phyloP scores from a whole-genome alignment of 768 basidiomycete genomes.

The Pleurotus platypus region DNA sequence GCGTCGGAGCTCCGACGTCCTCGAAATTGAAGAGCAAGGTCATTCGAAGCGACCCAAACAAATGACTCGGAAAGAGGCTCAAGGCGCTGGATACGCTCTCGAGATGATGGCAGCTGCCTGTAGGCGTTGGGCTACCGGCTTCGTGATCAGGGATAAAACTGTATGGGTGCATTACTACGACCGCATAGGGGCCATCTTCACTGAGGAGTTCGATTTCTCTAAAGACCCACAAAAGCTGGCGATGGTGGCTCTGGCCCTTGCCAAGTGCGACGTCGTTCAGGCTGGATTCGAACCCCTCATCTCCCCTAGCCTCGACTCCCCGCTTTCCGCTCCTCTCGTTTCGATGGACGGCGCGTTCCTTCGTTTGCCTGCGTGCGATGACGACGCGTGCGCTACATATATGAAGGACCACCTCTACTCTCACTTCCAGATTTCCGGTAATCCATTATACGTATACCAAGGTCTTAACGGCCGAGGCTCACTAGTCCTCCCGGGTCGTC shows the following conservation, averaged over 20 bases:
- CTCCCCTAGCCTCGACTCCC: conserved; percentile 1
- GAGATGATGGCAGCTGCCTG: conserved; percentile 14
- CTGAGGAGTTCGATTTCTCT: conserved; percentile 16
- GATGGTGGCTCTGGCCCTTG: conserved; percentile 9
- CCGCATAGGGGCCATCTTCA: conserved; percentile 16
- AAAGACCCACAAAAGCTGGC: conserved; percentile 15
- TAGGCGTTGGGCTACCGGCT: conserved; percentile 17
- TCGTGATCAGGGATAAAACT: conserved; percentile 15
- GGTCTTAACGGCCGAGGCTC: conserved; percentile 17
- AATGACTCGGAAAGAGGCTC: neutral
- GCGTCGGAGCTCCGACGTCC: too few relatives aligned
- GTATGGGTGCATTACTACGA: conserved; percentile 25
- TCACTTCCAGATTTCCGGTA: neutral
- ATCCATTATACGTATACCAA: conserved; percentile 8
- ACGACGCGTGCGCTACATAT: neutral
- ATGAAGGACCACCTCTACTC: neutral
- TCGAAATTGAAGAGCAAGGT: too few relatives aligned
- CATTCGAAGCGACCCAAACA: too few relatives aligned
- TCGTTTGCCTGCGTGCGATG: neutral
- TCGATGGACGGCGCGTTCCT: neutral
- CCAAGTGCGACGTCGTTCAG: neutral
- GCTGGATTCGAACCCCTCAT: conserved; percentile 16
- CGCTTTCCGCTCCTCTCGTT: neutral
- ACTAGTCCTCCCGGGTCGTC: conserved; percentile 10
- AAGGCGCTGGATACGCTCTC: conserved; percentile 12